Conservation (phyloP, 1,284 basidiomycete species). For the Pseudozyma pruni region DNA sequence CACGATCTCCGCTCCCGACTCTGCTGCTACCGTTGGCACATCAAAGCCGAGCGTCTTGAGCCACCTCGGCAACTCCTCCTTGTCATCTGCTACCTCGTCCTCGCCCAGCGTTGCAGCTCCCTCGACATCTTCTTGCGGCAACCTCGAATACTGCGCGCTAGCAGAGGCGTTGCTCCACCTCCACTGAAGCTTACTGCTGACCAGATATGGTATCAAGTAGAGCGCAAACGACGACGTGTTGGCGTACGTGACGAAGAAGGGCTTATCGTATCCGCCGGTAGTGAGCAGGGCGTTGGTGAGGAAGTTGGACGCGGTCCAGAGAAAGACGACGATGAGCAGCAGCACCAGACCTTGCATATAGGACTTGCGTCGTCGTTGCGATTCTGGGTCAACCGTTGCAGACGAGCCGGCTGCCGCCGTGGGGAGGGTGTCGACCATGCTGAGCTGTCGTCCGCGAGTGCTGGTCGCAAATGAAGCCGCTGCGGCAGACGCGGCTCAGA, state of each 20-base stretch:
- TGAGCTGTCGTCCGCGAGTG: no score
- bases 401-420: background rate
- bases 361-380: conserved; percentile 29
- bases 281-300: conserved; percentile 65
- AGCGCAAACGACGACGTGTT: conserved; percentile 88
- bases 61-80: conserved; percentile 38
- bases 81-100: conserved; percentile 16
- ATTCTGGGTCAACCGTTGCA: conserved; percentile 6
- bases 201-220: conserved; percentile 81
- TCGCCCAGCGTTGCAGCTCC: conserved; percentile 1
- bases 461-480: no score
- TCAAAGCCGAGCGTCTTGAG: conserved; percentile 57
- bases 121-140: conserved; percentile 18
- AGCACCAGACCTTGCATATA: conserved; percentile 79
- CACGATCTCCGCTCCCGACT: background rate
- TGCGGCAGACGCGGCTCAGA: no score
- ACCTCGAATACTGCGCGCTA: conserved; percentile 3
- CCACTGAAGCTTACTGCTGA: conserved; percentile 23
- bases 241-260: conserved; percentile 78
- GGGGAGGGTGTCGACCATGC: conserved; percentile 23
- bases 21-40: conserved; percentile 33
- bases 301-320: conserved; percentile 75
- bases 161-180: conserved; percentile 27
- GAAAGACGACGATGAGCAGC: conserved; percentile 80
- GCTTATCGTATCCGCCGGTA: conserved; percentile 64